These are phyloP conservation scores for Xanthoconium purpureum DNA, from an alignment of 768 basidiomycete genomes.

Conservation along the genomic window DNA sequence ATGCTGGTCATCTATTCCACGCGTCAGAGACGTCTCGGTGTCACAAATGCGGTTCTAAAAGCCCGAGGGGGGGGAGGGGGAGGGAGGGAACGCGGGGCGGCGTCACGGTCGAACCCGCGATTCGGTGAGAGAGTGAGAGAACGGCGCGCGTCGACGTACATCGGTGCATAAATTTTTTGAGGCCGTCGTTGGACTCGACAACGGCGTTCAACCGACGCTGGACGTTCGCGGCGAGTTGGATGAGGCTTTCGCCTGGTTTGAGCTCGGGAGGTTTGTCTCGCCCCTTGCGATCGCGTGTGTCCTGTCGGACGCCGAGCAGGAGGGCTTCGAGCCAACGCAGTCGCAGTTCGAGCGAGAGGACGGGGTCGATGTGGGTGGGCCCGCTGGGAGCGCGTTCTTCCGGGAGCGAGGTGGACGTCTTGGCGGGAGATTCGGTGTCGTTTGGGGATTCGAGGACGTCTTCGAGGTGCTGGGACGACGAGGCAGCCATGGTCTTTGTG, in stretches of 20 bases:
- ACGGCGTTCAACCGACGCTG: constrained; percentile 54
- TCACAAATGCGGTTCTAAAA: background rate
- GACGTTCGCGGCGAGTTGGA: constrained; percentile 57
- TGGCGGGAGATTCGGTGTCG: constrained; percentile 19
- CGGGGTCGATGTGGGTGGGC: constrained; percentile 49
- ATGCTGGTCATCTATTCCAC: constrained; percentile 64
- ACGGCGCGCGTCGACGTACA: constrained; percentile 39
- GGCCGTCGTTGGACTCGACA: constrained; percentile 65
- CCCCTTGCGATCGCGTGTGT: constrained; percentile 42
- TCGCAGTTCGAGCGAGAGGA: constrained; percentile 68
- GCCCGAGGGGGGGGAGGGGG: background rate
- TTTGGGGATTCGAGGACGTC: constrained; percentile 23
- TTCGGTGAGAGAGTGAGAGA: no score
- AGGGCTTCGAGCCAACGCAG: constrained; percentile 80
- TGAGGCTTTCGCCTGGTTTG: constrained; percentile 53
- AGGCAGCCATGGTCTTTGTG: constrained; percentile 17
- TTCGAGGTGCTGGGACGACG: constrained; percentile 12
- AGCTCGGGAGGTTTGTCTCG: constrained; percentile 34
- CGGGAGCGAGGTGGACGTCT: constrained; percentile 4
- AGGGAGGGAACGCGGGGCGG: no score
- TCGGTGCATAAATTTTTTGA: constrained; percentile 70
- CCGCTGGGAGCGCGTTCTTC: constrained; percentile 4
- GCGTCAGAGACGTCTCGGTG: no score
- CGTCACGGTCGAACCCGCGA: no score
- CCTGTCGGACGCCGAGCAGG: constrained; percentile 59